Evolutionary conservation across 139 green algal species (phyloP).

Genomic region (Chlamydomonas sp.): DNA sequence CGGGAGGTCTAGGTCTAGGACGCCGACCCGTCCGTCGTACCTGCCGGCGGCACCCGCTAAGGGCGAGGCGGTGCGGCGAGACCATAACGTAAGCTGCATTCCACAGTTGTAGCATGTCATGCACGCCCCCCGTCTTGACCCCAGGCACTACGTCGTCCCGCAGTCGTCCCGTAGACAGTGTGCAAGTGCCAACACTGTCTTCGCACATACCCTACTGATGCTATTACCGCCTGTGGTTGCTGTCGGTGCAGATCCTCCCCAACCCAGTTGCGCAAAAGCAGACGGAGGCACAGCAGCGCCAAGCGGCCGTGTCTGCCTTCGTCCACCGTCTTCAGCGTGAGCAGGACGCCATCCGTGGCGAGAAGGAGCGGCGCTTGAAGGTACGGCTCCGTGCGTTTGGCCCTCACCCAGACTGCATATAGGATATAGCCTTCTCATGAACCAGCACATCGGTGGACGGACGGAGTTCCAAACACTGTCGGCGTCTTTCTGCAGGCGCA

Average conservation of each 20-base stretch:
- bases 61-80: neutral
- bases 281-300: neutral
- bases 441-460: no score
- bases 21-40: neutral
- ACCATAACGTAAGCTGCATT: conserved; percentile 14
- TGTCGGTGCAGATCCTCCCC: conserved; percentile 16
- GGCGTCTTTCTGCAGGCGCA: neutral
- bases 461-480: no score
- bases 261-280: conserved; percentile 23
- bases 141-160: no score
- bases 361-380: conserved; percentile 23
- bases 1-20: neutral
- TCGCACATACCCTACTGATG: no score
- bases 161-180: no score
- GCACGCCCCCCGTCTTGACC: no score
- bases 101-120: no score
- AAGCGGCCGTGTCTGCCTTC: neutral
- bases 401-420: no score
- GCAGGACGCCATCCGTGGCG: neutral
- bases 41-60: conserved; percentile 21
- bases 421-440: no score
- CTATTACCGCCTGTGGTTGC: no score
- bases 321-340: conserved; percentile 8
- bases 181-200: no score
- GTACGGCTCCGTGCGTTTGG: neutral